Evolutionary conservation across 108 stramenopile species (phyloP).

Genomic region (Cylindrotheca closterium): DNA sequence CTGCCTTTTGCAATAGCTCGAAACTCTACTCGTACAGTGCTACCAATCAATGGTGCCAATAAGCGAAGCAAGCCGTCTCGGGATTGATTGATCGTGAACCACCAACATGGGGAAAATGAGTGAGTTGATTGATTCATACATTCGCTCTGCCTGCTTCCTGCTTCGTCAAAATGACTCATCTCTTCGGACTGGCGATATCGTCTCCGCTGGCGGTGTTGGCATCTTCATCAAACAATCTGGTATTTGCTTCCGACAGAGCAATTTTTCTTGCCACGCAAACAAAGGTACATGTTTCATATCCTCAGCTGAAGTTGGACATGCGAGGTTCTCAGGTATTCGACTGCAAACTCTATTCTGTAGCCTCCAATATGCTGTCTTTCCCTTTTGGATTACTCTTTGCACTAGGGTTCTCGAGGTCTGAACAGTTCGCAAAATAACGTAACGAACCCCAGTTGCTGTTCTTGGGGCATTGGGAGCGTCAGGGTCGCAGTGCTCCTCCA

Average conservation of each 20-base stretch:
- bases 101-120: no score
- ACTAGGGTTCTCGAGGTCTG: background rate
- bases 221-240: conserved; percentile 5
- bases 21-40: no score
- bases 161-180: no score
- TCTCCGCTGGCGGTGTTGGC: background rate
- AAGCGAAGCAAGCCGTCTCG: no score
- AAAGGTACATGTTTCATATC: background rate
- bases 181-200: no score
- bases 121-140: no score
- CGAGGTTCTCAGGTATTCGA: conserved; percentile 1
- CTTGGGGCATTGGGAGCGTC: no score
- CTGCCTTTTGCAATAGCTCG: no score
- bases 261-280: conserved; percentile 33
- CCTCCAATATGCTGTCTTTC: conserved; percentile 5
- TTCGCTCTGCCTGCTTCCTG: no score
- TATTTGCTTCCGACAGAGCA: conserved; percentile 21
- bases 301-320: background rate
- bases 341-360: conserved; percentile 19
- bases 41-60: no score
- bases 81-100: no score
- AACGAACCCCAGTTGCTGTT: conserved; percentile 1
- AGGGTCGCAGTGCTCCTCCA: no score
- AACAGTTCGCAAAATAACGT: conserved; percentile 11
- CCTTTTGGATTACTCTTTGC: background rate